Conservation (phyloP, 768 basidiomycete genomes). For the Lactarius vividus region DNA sequence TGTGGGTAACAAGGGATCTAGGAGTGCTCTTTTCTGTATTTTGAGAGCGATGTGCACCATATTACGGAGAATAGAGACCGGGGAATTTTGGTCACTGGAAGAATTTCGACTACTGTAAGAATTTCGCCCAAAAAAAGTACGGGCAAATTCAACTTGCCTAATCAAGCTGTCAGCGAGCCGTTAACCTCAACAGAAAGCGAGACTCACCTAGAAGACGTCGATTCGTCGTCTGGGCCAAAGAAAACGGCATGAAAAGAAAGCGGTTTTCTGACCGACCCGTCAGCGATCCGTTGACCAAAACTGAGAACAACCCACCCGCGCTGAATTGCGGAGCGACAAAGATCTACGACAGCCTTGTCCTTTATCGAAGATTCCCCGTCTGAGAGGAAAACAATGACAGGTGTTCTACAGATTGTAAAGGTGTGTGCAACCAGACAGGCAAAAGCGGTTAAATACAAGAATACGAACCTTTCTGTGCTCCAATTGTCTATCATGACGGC, state of each 20-base stretch:
- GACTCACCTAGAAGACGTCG: background rate
- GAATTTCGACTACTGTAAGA: background rate
- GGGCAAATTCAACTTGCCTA: background rate
- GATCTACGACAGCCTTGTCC: slow-evolving; percentile 40
- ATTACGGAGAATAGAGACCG: slow-evolving; percentile 37
- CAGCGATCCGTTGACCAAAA: background rate
- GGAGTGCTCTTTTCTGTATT: slow-evolving; percentile 44
- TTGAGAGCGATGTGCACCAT: slow-evolving; percentile 55
- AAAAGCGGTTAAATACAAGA: background rate
- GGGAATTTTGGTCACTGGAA: background rate
- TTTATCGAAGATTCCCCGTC: slow-evolving; percentile 47
- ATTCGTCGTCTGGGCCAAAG: slow-evolving; percentile 41
- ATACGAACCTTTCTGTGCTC: slow-evolving; percentile 47
- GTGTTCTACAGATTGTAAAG: slow-evolving; percentile 37
- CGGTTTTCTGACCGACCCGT: slow-evolving; percentile 41
- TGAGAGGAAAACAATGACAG: slow-evolving; percentile 56
- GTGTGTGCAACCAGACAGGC: background rate
- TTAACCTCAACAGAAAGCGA: background rate
- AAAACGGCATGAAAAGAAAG: slow-evolving; percentile 59
- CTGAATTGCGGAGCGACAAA: slow-evolving; percentile 43
- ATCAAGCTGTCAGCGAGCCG: background rate
- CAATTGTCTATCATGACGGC: slow-evolving; percentile 44
- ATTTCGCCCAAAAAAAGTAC: background rate
- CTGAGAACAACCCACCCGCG: slow-evolving; percentile 39
- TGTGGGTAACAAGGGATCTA: slow-evolving; percentile 38